Evolutionary conservation across 306 rosid species (phyloP), one percentile per base, ranked within the genome.

Genomic region (Glycine latifolia): DNA sequence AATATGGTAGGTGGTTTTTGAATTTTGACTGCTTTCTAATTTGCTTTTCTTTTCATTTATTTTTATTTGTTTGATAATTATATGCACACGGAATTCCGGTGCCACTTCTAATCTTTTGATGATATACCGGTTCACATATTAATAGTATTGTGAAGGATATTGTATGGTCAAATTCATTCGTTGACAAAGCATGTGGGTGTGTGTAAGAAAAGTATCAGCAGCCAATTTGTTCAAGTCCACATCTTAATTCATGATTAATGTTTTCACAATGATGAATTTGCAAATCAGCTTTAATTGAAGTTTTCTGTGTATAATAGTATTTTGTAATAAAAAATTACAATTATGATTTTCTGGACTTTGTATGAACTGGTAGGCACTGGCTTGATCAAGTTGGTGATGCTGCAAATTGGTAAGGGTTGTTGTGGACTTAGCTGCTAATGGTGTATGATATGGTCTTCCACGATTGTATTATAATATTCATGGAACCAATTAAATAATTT

Each of bases 391-490:
- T 60, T 44, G 52, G 63, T 55, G 73, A 71, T 72, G 67, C 75
- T 80, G 61, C 79, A 37, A 81, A 56, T 81, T 59, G 90, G 77
- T 58, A 60, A 41, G 72, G 76, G 89, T 88, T 88, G 92, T 75
- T 87, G 87, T 58, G 76, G 76, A 88, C 87, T 88, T 82, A 82
- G 88, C 68, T 77, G 58, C 26, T 33, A 49, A 48, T 71, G 0
- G 49, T 49, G 49, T 14, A 67, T 10, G 47, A 48, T 66, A 83
- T 49, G 85, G 65, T 33, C 79, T 10, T 13, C 67, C 80, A 79
- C 59, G 8, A 67, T 56, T 67, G 46, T 14, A 50, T 74, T 70
- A 31, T 66, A 65, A 56, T 71, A 81, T 75, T 76, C 66, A 43
- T 17, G 39, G 80, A 81, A 81, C 80, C 61, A 81, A 71, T 77